Percentiles rank a stretch among this genome's conserved stretches.
phyloP scores from a whole-genome alignment of 495 filamentous ascomycete genomes.

The Parachaetomium inaequale region DNA sequence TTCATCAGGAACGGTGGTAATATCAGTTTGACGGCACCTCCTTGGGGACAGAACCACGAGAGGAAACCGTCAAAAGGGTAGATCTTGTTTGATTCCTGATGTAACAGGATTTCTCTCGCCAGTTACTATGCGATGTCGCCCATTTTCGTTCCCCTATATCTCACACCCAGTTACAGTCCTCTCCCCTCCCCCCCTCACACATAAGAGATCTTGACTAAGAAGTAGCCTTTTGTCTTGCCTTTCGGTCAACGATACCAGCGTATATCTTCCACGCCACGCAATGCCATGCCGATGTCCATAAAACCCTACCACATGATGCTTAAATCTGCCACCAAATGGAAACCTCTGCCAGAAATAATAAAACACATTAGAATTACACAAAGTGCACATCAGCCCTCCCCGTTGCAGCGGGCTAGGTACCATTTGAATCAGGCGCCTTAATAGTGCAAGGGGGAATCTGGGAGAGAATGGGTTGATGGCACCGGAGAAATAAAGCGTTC shows the following conservation, averaged over 20 bases:
- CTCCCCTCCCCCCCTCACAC: not conserved
- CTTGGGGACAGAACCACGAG: not conserved
- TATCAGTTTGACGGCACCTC: not conserved
- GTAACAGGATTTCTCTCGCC: slow-evolving; percentile 5
- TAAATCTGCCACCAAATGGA: not conserved
- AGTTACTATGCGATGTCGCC: not conserved
- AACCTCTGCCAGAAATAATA: not conserved
- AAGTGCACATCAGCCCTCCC: not conserved
- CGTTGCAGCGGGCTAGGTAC: not conserved
- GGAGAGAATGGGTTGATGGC: not conserved
- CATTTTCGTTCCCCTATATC: not conserved
- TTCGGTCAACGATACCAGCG: not conserved
- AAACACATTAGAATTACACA: slow-evolving; percentile 12
- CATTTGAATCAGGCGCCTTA: not conserved
- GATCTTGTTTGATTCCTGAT: slow-evolving; percentile 12
- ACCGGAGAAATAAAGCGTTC: slow-evolving; percentile 10
- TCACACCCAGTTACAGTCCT: slow-evolving; percentile 5
- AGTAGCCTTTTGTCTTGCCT: not conserved
- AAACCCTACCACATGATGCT: not conserved
- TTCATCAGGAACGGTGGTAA: not conserved
- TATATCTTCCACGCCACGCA: not conserved
- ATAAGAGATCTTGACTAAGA: not conserved
- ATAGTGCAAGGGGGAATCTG: not conserved
- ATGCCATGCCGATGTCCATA: slow-evolving; percentile 9
- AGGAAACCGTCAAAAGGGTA: not conserved